Conservation (phyloP, 2,329 filamentous ascomycete species). For the Pseudogymnoascus sp. region DNA sequence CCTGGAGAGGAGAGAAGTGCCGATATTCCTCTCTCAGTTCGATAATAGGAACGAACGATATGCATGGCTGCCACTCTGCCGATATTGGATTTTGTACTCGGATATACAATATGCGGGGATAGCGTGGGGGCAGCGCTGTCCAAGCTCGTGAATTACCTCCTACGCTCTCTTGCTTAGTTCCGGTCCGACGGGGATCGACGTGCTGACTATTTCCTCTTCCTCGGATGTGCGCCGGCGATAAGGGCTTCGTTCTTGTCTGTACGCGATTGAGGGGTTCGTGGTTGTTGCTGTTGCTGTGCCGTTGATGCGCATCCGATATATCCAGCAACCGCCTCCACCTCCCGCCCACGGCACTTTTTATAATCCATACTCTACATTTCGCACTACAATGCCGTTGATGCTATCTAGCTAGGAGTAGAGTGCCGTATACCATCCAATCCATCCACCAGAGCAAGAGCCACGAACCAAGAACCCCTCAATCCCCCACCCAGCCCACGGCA, state of each 20-base stretch:
- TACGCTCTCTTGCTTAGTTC: not conserved
- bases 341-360: too few relatives aligned
- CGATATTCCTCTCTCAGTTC: not conserved
- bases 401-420: too few relatives aligned
- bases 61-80: not conserved
- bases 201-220: not conserved
- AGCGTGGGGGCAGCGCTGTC: not conserved
- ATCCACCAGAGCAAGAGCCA: not conserved
- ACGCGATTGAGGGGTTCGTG: too few relatives aligned
- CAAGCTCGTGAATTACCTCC: not conserved
- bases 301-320: too few relatives aligned
- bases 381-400: too few relatives aligned
- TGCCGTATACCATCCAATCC: too few relatives aligned
- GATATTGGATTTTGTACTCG: not conserved
- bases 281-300: too few relatives aligned
- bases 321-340: too few relatives aligned
- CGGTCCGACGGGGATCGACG: not conserved
- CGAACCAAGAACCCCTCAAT: not conserved
- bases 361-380: too few relatives aligned
- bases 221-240: not conserved
- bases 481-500: not conserved
- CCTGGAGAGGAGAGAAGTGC: not conserved
- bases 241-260: not conserved
- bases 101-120: not conserved
- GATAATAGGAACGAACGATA: too few relatives aligned